Evolutionary conservation across 2,329 filamentous ascomycete genomes (phyloP).

Genomic region (Microsporum audouinii): DNA sequence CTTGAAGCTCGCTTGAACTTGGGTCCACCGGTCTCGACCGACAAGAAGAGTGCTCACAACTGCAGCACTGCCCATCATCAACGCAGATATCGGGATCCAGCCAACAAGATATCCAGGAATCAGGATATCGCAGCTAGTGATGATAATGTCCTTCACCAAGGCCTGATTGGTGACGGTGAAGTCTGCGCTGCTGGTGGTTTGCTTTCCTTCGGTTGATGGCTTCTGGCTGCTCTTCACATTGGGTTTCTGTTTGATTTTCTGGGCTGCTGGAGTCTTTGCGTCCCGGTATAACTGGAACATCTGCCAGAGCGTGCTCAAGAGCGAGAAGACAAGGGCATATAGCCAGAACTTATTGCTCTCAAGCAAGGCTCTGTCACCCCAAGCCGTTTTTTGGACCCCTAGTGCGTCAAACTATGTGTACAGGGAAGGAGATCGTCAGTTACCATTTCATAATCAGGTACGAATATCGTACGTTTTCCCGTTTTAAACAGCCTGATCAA

Average conservation of each 20-base stretch:
- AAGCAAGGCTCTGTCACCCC: constrained; percentile 38
- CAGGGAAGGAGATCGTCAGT: constrained; percentile 10
- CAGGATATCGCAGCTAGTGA: constrained; percentile 51
- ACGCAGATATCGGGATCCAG: constrained; percentile 45
- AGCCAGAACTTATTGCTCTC: constrained; percentile 63
- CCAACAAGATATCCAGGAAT: constrained; percentile 51
- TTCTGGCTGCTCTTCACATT: constrained; percentile 19
- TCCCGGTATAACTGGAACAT: constrained; percentile 13
- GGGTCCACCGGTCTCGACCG: constrained; percentile 48
- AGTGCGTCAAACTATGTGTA: constrained; percentile 39
- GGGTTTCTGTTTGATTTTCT: neutral
- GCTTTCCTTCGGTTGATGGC: constrained; percentile 5
- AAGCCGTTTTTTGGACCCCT: constrained; percentile 35
- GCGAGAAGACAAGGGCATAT: constrained; percentile 45
- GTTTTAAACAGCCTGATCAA: too few relatives aligned
- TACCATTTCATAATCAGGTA: neutral
- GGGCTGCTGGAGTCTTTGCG: neutral
- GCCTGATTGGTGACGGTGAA: neutral
- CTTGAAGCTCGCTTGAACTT: constrained; percentile 6
- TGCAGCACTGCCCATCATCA: constrained; percentile 48
- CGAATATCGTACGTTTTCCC: too few relatives aligned
- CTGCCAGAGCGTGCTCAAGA: constrained; percentile 26
- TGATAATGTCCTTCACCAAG: constrained; percentile 41
- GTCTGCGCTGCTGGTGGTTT: neutral
- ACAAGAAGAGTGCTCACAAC: constrained; percentile 52